Base-by-base conservation (phyloP, 1,284 basidiomycete genomes). In the Melampsora americana region DNA sequence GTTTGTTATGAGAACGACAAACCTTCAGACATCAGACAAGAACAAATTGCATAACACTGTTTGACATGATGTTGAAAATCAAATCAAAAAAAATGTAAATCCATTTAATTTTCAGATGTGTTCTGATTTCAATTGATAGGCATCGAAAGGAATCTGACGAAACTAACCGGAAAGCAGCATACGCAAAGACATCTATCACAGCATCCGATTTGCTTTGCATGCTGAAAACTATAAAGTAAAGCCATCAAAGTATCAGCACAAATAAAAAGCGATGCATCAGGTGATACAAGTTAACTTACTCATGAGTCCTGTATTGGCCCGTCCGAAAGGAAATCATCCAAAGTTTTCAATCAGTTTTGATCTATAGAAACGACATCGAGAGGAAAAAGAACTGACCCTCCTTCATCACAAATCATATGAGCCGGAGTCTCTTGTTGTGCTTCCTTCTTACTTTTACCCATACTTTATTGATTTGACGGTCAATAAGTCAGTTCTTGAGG, bases 351-450 rank as follows among this genome's bases (percentile, higher is more conserved):
- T 53, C 50, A 53, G 50, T 23, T 35, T 35, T 9, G 9, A 35
- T 35, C 35, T 35, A 35, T 35, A 35, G 5, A 3, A 35, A 35
- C 9, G 35, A 35, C 35, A 35, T 35, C 35, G 9, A 35, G 16
- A 53, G 12, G 50, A 53, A 5, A 23, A 53, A 20, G 30, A 50
- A 66, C 71, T 73, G 30, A 66, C 71, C 71, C 71, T 73, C 71
- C 71, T 66, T 73, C 71, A 59, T 73, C 71, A n/a, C 71, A 73
- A 48, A 73, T 44, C 71, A 73, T 66, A 39, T 73, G 62, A 42
- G 61, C 50, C 23, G 50, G 50, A 53, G 12, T 53, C 11, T 73
- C 69, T 9, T 46, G 6, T 62, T 62, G 11, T 9, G 48, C 60
- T 32, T 64, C 35, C 48, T 64, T 46, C 62, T 71, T 71, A n/a